Conservation (phyloP, 345 rosid species). For the Kernera saxatilis region DNA sequence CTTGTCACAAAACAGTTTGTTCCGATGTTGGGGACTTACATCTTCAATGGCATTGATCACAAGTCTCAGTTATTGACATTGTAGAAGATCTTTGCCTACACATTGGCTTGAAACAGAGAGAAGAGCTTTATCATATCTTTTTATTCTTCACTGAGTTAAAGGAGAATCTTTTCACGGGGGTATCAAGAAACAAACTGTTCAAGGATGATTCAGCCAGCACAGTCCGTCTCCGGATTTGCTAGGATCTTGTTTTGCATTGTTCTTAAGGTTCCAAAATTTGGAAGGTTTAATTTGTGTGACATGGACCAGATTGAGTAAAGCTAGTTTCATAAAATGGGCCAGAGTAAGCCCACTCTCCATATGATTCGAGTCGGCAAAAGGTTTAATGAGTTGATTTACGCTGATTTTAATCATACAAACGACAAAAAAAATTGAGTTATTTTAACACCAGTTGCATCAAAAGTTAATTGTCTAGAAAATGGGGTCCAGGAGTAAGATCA, state of each 20-base stretch:
- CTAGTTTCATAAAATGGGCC: background rate
- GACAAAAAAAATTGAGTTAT: background rate
- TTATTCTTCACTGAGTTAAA: background rate
- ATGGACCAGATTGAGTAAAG: background rate
- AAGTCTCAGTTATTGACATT: conserved; percentile 68
- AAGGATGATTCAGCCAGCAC: background rate
- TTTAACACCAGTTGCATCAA: background rate
- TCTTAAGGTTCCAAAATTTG: background rate
- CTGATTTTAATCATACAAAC: background rate
- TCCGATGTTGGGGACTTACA: conserved; percentile 79
- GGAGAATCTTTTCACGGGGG: background rate
- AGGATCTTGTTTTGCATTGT: background rate
- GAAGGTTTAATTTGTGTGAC: background rate
- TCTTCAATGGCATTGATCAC: conserved; percentile 96
- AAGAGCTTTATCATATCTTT: background rate
- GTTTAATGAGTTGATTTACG: background rate
- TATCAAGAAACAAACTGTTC: background rate
- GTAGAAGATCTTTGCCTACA: conserved; percentile 23
- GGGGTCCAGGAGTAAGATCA: conserved; percentile 16
- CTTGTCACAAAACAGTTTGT: conserved; percentile 88
- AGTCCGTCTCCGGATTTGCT: background rate
- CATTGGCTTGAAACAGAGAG: conserved; percentile 12
- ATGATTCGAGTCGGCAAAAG: background rate
- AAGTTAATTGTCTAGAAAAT: background rate
- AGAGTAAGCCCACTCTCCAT: conserved; percentile 8